A percentile compares a stretch with the other conserved stretches of the same genome.
phyloP scores from a whole-genome alignment of 805 yeast genomes.

The Candida chauliodis region DNA sequence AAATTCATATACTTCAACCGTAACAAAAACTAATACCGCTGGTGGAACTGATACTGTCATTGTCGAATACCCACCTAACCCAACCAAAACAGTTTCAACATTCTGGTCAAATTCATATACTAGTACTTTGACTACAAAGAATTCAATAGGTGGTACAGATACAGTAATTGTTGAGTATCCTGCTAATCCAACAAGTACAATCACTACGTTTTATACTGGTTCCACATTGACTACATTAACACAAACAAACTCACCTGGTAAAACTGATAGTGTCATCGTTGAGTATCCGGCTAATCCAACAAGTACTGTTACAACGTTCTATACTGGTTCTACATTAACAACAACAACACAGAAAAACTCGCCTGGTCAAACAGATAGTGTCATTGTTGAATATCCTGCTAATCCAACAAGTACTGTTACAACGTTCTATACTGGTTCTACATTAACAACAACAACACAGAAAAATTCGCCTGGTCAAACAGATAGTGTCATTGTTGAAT shows the following conservation, averaged over 20 bases:
- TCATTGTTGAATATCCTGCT: constrained; percentile 13
- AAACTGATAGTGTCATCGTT: constrained; percentile 9
- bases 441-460: constrained; percentile 1
- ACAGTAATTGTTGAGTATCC: constrained; percentile 9
- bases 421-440: constrained; percentile 6
- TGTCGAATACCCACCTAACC: constrained; percentile 11
- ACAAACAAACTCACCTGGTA: neutral
- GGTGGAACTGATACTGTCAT: constrained; percentile 9
- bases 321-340: constrained; percentile 1
- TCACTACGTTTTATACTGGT: constrained; percentile 8
- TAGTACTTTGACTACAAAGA: neutral
- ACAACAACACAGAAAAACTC: neutral
- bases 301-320: constrained; percentile 12
- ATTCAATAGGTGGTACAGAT: constrained; percentile 5
- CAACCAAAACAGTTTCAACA: constrained; percentile 10
- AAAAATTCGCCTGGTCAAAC: constrained; percentile 7
- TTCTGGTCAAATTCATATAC: neutral
- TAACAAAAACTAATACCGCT: constrained; percentile 9
- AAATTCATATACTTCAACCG: constrained; percentile 11
- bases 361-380: constrained; percentile 7
- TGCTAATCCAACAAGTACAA: constrained; percentile 12
- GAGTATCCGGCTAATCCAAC: constrained; percentile 11
- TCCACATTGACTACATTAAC: constrained; percentile 2
- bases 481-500: constrained; percentile 10
- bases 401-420: constrained; percentile 11